Base-by-base conservation (phyloP, 1,284 basidiomycete genomes). In the Boletellus deceptivus region DNA sequence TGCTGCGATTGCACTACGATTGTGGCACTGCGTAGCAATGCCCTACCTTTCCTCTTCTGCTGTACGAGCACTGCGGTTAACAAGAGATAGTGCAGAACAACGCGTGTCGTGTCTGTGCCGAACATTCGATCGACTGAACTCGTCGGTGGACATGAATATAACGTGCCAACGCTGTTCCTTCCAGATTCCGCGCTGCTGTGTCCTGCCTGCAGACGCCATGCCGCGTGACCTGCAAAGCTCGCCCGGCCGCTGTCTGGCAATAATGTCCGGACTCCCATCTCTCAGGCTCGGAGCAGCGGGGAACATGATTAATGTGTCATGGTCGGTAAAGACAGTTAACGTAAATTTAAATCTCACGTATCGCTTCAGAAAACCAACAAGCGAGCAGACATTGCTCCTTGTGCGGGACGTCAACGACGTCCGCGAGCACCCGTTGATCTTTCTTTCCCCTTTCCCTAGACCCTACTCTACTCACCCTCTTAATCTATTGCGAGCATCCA, bases 331-430 rank as follows among this genome's bases (percentile, higher is more conserved):
- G 49, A 43, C 37, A 47, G 39, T 37, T 61, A 42, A 66, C 64
- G 64, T 66, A 66, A 70, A 14, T 14, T 31, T 63, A 59, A 66
- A 70, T 13, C 29, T 31, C 64, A 61, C 64, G 63, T 64, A 67
- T 51, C 34, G 38, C 50, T 34, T 25, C 53, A 65, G 66, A 66
- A 66, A 68, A 70, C 55, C 56, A 43, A 52, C 57, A 52, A 48
- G 38, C 59, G 54, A 52, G 49, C 50, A 29, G 10, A 14, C 41
- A 22, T 48, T 38, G 17, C 53, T 53, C 53, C 58, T 56, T 51
- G 55, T 70, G 59, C 51, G 62, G 53, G 63, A 66, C 63, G 64
- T 65, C 58, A 16, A 70, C 62, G 52, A 55, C 65, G 61, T 60
- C 55, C 46, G 16, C 48, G 25, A 54, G 38, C 52, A 44, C 50